A percentile compares a stretch with the other conserved stretches of the same genome.
These are phyloP conservation scores for Prunus mume DNA, from an alignment of 306 rosid species.

Conservation along the genomic window DNA sequence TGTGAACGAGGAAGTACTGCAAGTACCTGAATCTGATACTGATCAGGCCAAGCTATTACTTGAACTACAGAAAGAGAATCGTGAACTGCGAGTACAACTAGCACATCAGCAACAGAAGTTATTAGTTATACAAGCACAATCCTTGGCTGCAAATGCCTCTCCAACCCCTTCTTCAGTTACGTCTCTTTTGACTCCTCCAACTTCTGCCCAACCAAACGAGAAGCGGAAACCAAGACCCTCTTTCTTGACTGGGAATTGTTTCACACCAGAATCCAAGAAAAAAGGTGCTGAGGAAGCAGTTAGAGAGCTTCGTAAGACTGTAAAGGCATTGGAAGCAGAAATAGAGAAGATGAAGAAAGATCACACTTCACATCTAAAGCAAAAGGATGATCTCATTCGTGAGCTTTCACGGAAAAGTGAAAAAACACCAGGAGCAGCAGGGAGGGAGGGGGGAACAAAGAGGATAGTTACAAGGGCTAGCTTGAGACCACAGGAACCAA, in stretches of 20 bases:
- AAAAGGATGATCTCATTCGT: slow-evolving; percentile 66
- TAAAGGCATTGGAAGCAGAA: slow-evolving; percentile 65
- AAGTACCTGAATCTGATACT: slow-evolving; percentile 54
- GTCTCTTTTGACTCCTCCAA: slow-evolving; percentile 67
- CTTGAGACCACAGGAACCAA: slow-evolving; percentile 57
- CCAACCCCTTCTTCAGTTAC: slow-evolving; percentile 75
- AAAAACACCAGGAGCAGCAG: slow-evolving; percentile 30
- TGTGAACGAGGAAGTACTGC: slow-evolving; percentile 49
- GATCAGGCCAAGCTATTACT: slow-evolving; percentile 76
- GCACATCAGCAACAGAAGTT: slow-evolving; percentile 78
- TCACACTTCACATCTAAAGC: slow-evolving; percentile 61
- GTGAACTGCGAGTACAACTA: slow-evolving; percentile 72
- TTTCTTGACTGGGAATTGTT: slow-evolving; percentile 62
- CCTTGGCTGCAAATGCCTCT: slow-evolving; percentile 69
- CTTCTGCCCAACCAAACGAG: slow-evolving; percentile 54
- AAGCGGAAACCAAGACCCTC: slow-evolving; percentile 62
- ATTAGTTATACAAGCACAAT: slow-evolving; percentile 61
- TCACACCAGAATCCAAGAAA: slow-evolving; percentile 79
- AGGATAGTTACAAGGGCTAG: slow-evolving; percentile 54
- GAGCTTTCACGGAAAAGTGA: slow-evolving; percentile 54
- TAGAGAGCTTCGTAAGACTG: slow-evolving; percentile 54
- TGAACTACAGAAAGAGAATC: slow-evolving; percentile 86
- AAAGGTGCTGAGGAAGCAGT: slow-evolving; percentile 57
- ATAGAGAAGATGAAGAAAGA: slow-evolving; percentile 76
- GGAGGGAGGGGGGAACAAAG: slow-evolving; percentile 29